Evolutionary conservation across 306 rosid species (phyloP), one percentile per base, ranked within the genome.

Genomic region (Sophora flavescens): DNA sequence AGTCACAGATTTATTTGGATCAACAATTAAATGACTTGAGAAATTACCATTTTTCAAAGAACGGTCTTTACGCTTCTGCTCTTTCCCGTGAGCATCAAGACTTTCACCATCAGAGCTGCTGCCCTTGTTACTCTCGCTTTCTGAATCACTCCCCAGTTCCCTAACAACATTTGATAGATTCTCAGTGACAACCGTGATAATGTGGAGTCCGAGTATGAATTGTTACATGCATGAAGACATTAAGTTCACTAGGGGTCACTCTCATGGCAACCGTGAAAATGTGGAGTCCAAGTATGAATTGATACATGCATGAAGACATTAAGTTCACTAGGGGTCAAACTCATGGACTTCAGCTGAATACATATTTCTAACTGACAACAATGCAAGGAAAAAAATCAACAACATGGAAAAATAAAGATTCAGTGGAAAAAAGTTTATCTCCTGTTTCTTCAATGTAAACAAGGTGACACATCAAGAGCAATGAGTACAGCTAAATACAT

Each of bases 141-240:
- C 97, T 26, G 98, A 78, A 81, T 91, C 91, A 8, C 89, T 82
- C 45, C 53, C 87, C 1, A 84, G 86, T 14, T 86, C 89, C 92
- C 98, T 93, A 15, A 48, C 41, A 78, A 14, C 65, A 76, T 10
- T 64, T n/a, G 61, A 63, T 39, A 78, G 57, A 75, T 51, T 78
- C 52, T 56, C 51, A 76, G 22, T 32, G 16, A 16, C 57, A 50
- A 51, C 67, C 64, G n/a, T 2, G 7, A n/a, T 57, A 51, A 41
- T 57, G 12, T 35, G 6, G 16, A 66, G 33, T 8, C 11, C 26
- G 4, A 12, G 52, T 14, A 56, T 15, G 45, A 53, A 28, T 44
- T 36, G 44, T 36, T 50, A 51, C 26, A 51, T 8, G 57, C 22
- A 45, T 13, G 51, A 44, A 51, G 1, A 66, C 16, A 22, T 22